A percentile compares a stretch with the other conserved stretches of the same genome.
Conservation (phyloP, 2,329 filamentous ascomycete species). For the Colletotrichum lentis region DNA sequence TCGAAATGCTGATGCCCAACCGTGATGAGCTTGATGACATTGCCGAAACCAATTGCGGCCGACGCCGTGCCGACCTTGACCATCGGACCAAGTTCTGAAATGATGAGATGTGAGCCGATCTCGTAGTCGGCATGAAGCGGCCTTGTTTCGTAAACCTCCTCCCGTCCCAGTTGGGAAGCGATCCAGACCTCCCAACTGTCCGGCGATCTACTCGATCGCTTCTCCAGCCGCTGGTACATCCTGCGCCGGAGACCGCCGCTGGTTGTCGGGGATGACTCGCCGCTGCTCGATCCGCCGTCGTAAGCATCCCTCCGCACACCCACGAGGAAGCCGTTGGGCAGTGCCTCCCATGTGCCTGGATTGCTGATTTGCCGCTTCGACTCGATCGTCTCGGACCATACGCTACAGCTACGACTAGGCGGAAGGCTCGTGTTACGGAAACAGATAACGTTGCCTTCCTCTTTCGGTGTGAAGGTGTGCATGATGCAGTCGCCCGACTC, state of each 20-base stretch:
- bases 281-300: conserved; percentile 39
- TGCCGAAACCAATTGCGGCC: conserved; percentile 75
- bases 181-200: conserved; percentile 65
- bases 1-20: conserved; percentile 73
- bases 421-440: conserved; percentile 57
- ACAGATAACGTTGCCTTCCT: conserved; percentile 65
- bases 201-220: conserved; percentile 40
- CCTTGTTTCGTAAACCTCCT: conserved; percentile 55
- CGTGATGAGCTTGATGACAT: conserved; percentile 75
- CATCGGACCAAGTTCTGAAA: conserved; percentile 72
- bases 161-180: conserved; percentile 55
- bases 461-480: conserved; percentile 66
- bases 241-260: conserved; percentile 45
- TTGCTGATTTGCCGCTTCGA: conserved; percentile 63
- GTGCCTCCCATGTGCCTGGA: conserved; percentile 71
- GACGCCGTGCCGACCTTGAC: conserved; percentile 68
- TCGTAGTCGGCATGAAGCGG: conserved; percentile 54
- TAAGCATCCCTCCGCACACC: conserved; percentile 64
- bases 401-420: conserved; percentile 55
- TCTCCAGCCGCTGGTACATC: conserved; percentile 40
- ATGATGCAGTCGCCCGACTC: conserved; percentile 70
- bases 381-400: conserved; percentile 62
- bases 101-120: conserved; percentile 65
- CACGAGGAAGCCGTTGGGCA: conserved; percentile 67
- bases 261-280: conserved; percentile 38